Percentiles rank a stretch among this genome's conserved stretches.
phyloP scores from a whole-genome alignment of 495 filamentous ascomycete species.

The Penicillium nucicola region DNA sequence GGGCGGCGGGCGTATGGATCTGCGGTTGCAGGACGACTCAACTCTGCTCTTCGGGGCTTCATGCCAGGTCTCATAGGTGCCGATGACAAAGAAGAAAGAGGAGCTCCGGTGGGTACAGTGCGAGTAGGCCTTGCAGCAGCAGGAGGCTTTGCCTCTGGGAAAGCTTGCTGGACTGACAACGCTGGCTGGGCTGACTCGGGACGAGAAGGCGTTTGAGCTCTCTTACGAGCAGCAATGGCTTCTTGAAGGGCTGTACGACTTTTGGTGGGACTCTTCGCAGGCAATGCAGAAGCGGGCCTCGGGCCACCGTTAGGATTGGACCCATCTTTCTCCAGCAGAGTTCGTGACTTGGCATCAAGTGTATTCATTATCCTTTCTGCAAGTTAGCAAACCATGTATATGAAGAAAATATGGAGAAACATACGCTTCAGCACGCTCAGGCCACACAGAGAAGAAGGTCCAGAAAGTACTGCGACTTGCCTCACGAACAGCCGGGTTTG shows the following conservation, averaged over 20 bases:
- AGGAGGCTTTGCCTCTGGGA: conserved; percentile 41
- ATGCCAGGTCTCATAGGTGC: conserved; percentile 57
- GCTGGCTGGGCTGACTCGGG: conserved; percentile 70
- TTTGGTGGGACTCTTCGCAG: conserved; percentile 24
- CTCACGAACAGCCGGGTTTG: conserved; percentile 84
- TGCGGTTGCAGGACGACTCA: conserved; percentile 54
- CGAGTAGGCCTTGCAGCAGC: conserved; percentile 34
- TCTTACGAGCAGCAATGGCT: conserved; percentile 80
- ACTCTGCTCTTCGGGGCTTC: conserved; percentile 44
- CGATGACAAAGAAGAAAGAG: conserved; percentile 49
- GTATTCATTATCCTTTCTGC: conserved; percentile 63
- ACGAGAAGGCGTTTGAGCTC: conserved; percentile 58
- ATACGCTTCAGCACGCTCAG: conserved; percentile 69
- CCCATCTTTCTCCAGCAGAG: conserved; percentile 71
- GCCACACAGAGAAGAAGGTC: conserved; percentile 75
- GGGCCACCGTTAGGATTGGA: conserved; percentile 71
- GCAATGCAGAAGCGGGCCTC: conserved; percentile 35
- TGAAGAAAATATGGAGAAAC: conserved; percentile 17
- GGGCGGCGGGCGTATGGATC: conserved; percentile 52
- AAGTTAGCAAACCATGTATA: conserved; percentile 22
- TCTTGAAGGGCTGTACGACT: conserved; percentile 63
- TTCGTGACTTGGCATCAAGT: conserved; percentile 71
- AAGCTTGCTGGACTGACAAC: conserved; percentile 60
- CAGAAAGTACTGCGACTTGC: conserved; percentile 81
- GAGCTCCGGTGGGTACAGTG: conserved; percentile 31